Evolutionary conservation across 495 filamentous ascomycete species (phyloP), one percentile per base, ranked within the genome.

Genomic region (Rostrohypoxylon terebratum): DNA sequence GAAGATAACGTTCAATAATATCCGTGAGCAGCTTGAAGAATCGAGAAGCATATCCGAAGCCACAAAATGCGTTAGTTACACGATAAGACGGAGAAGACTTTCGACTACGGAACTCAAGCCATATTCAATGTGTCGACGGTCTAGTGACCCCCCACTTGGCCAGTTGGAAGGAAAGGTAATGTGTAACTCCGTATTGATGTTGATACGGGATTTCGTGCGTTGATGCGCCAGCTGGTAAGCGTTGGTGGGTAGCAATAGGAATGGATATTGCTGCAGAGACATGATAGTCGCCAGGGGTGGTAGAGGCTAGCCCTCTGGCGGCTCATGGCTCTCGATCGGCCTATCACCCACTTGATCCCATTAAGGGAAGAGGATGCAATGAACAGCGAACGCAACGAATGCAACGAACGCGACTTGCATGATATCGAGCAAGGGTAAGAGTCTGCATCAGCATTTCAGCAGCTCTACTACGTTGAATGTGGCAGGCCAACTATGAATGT

Each of bases 291-390:
- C 48, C 36, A 64, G 68, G 67, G 66, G 61, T 23, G 45, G 18
- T n/a, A 25, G 54, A 73, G 71, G 54, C 71, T 69, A 69, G 71
- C 54, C 71, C 71, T 62, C 28, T 54, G 57, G 40, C 50, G 28
- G 54, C 55, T 66, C 60, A 18, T 57, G 20, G 61, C 60, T 68
- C 51, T 59, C 69, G 54, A 33, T 44, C 57, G 25, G 51, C 51
- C 61, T 55, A 54, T 59, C 34, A 61, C 47, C 68, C 14, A 48
- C 44, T 42, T 11, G 44, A 69, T 59, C 44, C 57, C 62, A 72
- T 67, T 71, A 64, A 66, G 45, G 40, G 58, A 55, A 61, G 25
- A 34, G 53, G 18, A 16, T 47, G 45, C 23, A 70, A 67, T 54
- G 71, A 63, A 71, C 53, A 55, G 63, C 55, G 62, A 71, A 34